Base-by-base conservation (phyloP, 2,329 filamentous ascomycete species). In the Pseudogymnoascus sp. region DNA sequence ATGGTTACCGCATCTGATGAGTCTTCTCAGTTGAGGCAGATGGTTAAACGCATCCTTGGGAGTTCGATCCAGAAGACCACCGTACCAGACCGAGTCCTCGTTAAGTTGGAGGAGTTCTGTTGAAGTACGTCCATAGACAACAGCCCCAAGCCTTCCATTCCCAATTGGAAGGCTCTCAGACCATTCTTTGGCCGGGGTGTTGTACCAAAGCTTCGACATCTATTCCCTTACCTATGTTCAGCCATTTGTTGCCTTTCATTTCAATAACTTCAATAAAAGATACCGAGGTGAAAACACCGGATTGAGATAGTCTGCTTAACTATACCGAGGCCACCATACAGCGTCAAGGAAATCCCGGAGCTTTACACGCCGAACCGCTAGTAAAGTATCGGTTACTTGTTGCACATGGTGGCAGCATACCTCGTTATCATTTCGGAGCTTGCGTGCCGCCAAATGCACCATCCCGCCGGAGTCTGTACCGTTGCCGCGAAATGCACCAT, bases 51-150 rank as follows among this genome's bases (percentile, higher is more conserved):
- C 75, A 50, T 76, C 71, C 42, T 71, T 73, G 19, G 77, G 78
- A 17, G 75, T 77, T 15, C 79, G 76, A 63, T 78, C 71, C 65
- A 78, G 77, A 4, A 72, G 74, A 10, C 77, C 78, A 62, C 78
- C 78, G 68, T 78, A 79, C 77, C 77, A 79, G 2, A 79, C 74
- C 2, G 77, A 79, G 65, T 81, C 78, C 66, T 81, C 79, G 60
- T 81, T 82, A 28, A 82, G 70, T 53, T 77, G 75, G 3, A 81
- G 68, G 13, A 77, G 70, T 65, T 82, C 79, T 3, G 72, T 77
- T 31, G 71, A 68, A 4, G 77, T 76, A 23, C 76, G 73, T 26
- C 79, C 78, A 69, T 79, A 77, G 9, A 80, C 70, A 78, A 81
- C 80, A 31, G 71, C 73, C 4, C 73, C 73, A 13, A 75, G 66